Conservation (phyloP, 225 moss, liverwort and hornwort genomes). For the Lunularia cruciata region DNA sequence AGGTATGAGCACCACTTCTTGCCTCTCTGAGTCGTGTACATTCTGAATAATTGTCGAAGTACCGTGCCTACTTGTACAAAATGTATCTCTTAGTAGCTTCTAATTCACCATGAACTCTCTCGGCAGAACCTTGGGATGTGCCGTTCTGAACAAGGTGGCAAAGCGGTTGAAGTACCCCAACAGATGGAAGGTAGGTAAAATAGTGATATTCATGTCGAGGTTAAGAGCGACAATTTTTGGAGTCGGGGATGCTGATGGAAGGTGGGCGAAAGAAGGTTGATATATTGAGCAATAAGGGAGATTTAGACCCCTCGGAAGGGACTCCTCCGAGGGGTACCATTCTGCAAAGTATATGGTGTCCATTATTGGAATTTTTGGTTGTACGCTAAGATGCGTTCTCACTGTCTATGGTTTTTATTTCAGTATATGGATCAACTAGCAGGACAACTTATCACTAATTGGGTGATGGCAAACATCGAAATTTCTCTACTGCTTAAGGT, state of each 20-base stretch:
- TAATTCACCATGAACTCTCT: not conserved
- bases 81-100: not conserved
- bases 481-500: slow-evolving; percentile 76
- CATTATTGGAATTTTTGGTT: not conserved
- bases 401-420: slow-evolving; percentile 13
- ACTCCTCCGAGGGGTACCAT: no score
- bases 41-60: not conserved
- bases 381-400: not conserved
- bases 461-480: slow-evolving; percentile 72
- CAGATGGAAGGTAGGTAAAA: slow-evolving; percentile 65
- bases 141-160: slow-evolving; percentile 63
- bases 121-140: slow-evolving; percentile 67
- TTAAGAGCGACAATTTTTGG: no score
- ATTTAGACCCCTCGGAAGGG: no score
- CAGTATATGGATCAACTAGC: slow-evolving; percentile 76
- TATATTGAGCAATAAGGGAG: no score
- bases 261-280: no score
- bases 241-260: no score
- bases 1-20: slow-evolving; percentile 43
- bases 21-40: no score
- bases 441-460: slow-evolving; percentile 74
- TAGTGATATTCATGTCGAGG: not conserved
- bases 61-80: no score
- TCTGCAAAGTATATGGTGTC: no score
- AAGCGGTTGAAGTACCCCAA: slow-evolving; percentile 66